Evolutionary conservation across 2,329 filamentous ascomycete species (phyloP).

Genomic region (Salinomyces thailandicus): DNA sequence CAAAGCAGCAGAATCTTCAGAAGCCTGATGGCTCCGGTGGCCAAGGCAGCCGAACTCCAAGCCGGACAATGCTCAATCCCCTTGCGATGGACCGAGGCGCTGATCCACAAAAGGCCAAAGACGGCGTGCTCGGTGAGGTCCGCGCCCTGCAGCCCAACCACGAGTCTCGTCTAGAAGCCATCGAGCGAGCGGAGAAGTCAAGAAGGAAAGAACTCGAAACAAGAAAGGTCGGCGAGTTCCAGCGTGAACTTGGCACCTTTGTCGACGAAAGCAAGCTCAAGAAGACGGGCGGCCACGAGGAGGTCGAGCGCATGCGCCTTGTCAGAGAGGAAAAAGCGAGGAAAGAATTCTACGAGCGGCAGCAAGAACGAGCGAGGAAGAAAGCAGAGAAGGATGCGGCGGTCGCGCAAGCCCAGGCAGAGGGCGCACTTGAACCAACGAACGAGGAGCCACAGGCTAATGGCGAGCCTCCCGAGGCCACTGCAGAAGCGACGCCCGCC

Average conservation of each 20-base stretch:
- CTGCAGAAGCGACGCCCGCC: neutral
- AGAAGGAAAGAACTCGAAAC: slow-evolving; percentile 78
- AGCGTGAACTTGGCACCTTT: slow-evolving; percentile 73
- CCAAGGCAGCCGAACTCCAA: slow-evolving; percentile 26
- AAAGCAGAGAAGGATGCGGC: slow-evolving; percentile 36
- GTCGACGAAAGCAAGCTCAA: slow-evolving; percentile 86
- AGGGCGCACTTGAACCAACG: neutral
- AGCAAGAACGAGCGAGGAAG: slow-evolving; percentile 36
- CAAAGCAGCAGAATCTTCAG: slow-evolving; percentile 87
- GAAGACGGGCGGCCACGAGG: slow-evolving; percentile 91
- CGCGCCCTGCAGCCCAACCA: slow-evolving; percentile 90
- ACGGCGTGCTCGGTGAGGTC: slow-evolving; percentile 84
- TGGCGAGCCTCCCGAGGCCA: slow-evolving; percentile 9
- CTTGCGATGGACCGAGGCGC: slow-evolving; percentile 36
- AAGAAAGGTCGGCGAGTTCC: slow-evolving; percentile 61
- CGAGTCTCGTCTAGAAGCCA: slow-evolving; percentile 83
- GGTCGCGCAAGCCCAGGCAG: slow-evolving; percentile 16
- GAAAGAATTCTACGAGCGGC: slow-evolving; percentile 56
- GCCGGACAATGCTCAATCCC: slow-evolving; percentile 22
- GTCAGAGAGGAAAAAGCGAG: slow-evolving; percentile 79
- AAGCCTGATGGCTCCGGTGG: slow-evolving; percentile 30
- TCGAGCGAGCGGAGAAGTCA: slow-evolving; percentile 89
- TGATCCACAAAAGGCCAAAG: slow-evolving; percentile 75
- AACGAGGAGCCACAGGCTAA: slow-evolving; percentile 3
- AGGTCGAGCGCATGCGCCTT: slow-evolving; percentile 74